A percentile compares a stretch with the other conserved stretches of the same genome.
phyloP scores from a whole-genome alignment of 2,329 filamentous ascomycete genomes.

The Aspergillus costaricaensis region DNA sequence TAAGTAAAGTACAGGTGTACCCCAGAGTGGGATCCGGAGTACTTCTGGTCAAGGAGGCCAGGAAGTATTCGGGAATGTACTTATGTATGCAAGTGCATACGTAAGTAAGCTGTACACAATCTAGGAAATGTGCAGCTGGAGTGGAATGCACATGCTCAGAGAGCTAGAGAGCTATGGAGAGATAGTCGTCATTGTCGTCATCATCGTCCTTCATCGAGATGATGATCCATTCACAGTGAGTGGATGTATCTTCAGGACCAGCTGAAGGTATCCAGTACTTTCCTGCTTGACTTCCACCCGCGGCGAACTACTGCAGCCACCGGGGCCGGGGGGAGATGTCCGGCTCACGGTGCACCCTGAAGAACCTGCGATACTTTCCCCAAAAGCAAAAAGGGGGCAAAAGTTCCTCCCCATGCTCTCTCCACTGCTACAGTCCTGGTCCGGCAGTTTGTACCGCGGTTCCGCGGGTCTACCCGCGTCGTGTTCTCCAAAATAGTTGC shows the following conservation, averaged over 20 bases:
- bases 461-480: slow-evolving; percentile 17
- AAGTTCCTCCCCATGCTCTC: background rate
- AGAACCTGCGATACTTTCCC: background rate
- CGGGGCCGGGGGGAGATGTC: background rate
- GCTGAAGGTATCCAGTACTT: background rate
- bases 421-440: slow-evolving; percentile 1
- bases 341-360: background rate
- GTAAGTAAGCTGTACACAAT: background rate
- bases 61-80: background rate
- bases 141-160: slow-evolving; percentile 2
- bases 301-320: slow-evolving; percentile 2
- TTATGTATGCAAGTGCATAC: background rate
- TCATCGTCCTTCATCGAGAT: background rate
- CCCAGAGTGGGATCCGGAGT: background rate
- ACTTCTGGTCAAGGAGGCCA: background rate
- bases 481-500: background rate
- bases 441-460: slow-evolving; percentile 11
- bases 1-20: background rate
- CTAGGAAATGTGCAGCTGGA: background rate
- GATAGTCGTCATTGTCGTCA: background rate
- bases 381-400: slow-evolving; percentile 5
- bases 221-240: background rate
- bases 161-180: slow-evolving; percentile 7
- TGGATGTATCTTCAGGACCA: background rate
- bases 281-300: background rate